Evolutionary conservation across 2,329 filamentous ascomycete species (phyloP).

Genomic region (Blastomyces gilchristii): DNA sequence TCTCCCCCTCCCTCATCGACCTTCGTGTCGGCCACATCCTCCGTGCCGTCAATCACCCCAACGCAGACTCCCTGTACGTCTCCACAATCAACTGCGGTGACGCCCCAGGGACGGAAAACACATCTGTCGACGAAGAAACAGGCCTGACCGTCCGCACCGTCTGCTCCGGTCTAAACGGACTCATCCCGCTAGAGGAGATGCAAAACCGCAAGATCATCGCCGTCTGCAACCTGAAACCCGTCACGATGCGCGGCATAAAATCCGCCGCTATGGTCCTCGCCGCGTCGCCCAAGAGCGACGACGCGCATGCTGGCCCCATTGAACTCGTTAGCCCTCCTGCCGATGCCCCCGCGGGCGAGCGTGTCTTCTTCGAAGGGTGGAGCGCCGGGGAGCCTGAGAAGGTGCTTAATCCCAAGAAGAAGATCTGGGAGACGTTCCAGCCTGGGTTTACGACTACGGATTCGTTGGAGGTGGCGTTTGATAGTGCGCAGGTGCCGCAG

Average conservation of each 20-base stretch:
- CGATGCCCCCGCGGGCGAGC: conserved; percentile 69
- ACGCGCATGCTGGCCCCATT: conserved; percentile 81
- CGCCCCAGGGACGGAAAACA: conserved; percentile 73
- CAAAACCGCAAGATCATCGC: conserved; percentile 90
- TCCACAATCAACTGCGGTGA: conserved; percentile 94
- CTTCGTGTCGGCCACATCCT: conserved; percentile 95
- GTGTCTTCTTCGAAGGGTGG: conserved; percentile 91
- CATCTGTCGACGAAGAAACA: conserved; percentile 64
- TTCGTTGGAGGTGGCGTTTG: conserved; percentile 71
- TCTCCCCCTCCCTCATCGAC: conserved; percentile 80
- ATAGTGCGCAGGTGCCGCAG: conserved; percentile 65
- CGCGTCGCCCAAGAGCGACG: conserved; percentile 70
- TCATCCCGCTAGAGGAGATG: conserved; percentile 90
- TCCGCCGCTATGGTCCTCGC: conserved; percentile 85
- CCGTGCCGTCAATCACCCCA: conserved; percentile 89
- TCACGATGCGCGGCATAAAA: conserved; percentile 92
- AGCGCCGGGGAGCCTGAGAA: conserved; percentile 76
- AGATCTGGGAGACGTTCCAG: conserved; percentile 95
- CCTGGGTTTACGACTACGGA: conserved; percentile 89
- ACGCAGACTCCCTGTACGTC: conserved; percentile 91
- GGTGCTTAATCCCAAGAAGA: conserved; percentile 97
- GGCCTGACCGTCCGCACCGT: conserved; percentile 88
- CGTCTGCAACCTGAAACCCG: conserved; percentile 96
- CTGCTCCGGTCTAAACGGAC: conserved; percentile 90
- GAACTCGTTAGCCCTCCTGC: conserved; percentile 81